Conservation (phyloP, 345 rosid species). For the Pelargonium nanum region DNA sequence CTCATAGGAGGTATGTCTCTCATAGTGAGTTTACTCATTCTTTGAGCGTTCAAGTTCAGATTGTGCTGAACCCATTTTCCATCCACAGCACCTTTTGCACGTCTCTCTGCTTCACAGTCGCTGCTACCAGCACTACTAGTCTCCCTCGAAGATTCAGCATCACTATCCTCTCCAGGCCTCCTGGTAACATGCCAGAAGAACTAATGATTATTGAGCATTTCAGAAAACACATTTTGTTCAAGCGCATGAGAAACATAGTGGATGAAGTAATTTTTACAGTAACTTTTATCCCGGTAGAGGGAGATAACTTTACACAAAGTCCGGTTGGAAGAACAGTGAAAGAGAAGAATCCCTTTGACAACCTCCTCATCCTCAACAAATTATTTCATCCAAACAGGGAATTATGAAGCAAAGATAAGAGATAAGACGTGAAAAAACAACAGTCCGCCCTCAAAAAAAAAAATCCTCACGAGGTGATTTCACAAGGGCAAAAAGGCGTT, state of each 20-base stretch:
- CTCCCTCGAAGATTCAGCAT: constrained; percentile 33
- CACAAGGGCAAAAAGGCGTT: background rate
- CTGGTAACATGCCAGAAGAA: constrained; percentile 7
- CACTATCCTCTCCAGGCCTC: constrained; percentile 29
- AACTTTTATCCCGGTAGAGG: too few species aligned
- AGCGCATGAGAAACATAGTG: too few species aligned
- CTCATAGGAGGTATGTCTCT: constrained; percentile 19
- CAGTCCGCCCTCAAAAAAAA: background rate
- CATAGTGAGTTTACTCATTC: constrained; percentile 22
- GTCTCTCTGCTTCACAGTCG: constrained; percentile 24
- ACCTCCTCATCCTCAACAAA: too few species aligned
- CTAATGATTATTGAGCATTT: too few species aligned
- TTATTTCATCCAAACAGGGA: too few species aligned
- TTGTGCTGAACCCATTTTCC: constrained; percentile 23
- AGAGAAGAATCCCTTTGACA: too few species aligned
- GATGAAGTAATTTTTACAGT: too few species aligned
- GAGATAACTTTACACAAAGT: too few species aligned
- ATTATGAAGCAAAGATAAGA: background rate
- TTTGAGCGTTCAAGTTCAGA: constrained; percentile 20
- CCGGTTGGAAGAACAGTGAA: too few species aligned
- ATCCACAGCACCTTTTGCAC: constrained; percentile 13
- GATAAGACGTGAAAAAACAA: background rate
- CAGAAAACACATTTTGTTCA: too few species aligned
- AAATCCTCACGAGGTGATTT: background rate
- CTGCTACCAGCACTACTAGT: constrained; percentile 25